Conservation (phyloP, 768 basidiomycete species). For the Macrolepiota albuminosa region DNA sequence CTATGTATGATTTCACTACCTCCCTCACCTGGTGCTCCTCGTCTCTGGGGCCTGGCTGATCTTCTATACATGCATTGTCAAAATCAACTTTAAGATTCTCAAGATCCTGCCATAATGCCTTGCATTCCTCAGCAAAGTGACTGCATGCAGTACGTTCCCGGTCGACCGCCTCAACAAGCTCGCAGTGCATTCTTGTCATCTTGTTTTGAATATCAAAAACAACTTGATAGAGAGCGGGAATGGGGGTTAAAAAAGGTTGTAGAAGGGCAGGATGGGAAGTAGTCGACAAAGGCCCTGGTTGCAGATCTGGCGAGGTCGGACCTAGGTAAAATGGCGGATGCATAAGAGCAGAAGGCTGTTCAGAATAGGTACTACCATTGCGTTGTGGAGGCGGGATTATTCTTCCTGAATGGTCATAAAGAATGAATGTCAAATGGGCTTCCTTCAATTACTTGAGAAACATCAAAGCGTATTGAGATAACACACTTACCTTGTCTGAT, state of each 20-base stretch:
- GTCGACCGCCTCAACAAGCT: conserved; percentile 8
- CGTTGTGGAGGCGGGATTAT: background rate
- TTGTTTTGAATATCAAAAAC: conserved; percentile 16
- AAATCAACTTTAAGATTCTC: background rate
- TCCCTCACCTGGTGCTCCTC: background rate
- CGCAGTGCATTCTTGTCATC: conserved; percentile 14
- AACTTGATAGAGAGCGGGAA: conserved; percentile 14
- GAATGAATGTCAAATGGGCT: background rate
- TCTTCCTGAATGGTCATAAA: background rate
- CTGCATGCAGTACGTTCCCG: conserved; percentile 6
- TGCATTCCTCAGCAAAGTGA: conserved; percentile 2
- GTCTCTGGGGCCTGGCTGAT: background rate
- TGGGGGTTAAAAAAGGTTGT: conserved; percentile 10
- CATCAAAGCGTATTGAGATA: background rate
- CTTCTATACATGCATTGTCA: background rate
- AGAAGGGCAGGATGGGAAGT: background rate
- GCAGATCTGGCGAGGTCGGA: background rate
- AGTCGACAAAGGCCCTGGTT: background rate
- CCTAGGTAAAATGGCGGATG: background rate
- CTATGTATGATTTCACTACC: conserved; percentile 12
- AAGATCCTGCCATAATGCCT: conserved; percentile 4
- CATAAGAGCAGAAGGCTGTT: background rate
- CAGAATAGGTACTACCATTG: background rate
- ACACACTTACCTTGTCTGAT: background rate
- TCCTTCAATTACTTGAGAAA: background rate